Percentiles rank a stretch among this genome's conserved stretches.
Conservation (phyloP, 257 asterid species). For the Solanum virginianum region DNA sequence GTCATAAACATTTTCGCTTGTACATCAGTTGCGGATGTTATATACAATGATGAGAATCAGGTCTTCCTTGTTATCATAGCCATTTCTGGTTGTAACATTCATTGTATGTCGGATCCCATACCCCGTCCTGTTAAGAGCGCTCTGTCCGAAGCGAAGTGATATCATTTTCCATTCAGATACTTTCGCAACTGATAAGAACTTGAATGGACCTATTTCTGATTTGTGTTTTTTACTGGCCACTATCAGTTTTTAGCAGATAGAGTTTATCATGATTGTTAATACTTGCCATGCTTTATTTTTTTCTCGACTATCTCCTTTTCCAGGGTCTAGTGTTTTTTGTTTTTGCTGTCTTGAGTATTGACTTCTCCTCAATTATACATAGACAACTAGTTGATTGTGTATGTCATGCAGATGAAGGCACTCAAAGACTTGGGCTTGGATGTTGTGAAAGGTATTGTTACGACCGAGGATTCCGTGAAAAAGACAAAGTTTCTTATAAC, state of each 20-base stretch:
- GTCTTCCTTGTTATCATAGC: neutral
- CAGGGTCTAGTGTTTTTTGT: neutral
- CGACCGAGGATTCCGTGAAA: conserved; percentile 64
- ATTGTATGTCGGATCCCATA: neutral
- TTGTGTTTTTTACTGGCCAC: neutral
- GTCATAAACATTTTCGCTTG: neutral
- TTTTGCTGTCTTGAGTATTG: neutral
- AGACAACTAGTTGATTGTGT: neutral
- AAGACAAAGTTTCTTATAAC: conserved; percentile 73
- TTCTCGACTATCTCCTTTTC: neutral
- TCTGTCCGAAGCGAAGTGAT: neutral
- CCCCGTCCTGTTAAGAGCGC: neutral
- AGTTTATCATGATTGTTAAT: neutral
- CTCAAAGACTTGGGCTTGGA: conserved; percentile 92
- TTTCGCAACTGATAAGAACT: neutral
- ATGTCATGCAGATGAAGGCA: conserved; percentile 71
- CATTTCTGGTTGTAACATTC: neutral
- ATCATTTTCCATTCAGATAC: neutral
- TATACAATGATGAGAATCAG: neutral
- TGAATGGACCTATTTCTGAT: neutral
- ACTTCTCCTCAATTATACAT: neutral
- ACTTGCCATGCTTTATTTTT: neutral
- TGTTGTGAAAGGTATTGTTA: conserved; percentile 82
- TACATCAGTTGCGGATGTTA: neutral
- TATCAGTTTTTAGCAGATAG: neutral